Evolutionary conservation across 1,284 basidiomycete species (phyloP).

Genomic region (Trametes versicolor): DNA sequence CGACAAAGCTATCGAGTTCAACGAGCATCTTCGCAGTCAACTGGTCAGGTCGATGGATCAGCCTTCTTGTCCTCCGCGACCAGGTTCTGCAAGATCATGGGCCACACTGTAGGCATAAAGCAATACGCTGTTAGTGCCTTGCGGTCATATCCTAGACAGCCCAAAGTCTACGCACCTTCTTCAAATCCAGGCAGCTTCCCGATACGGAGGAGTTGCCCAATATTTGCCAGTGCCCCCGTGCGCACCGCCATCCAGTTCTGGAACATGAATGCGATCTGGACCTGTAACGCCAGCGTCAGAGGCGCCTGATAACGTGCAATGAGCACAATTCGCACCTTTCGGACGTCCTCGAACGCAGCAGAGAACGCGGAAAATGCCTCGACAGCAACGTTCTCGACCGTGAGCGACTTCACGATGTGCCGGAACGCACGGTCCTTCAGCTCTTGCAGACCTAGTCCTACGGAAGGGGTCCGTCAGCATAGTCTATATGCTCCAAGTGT

Average conservation of each 20-base stretch:
- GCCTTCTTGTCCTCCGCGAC: conserved; percentile 27
- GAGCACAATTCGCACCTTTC: conserved; percentile 60
- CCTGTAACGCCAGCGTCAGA: conserved; percentile 49
- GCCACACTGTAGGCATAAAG: conserved; percentile 62
- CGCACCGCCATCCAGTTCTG: conserved; percentile 87
- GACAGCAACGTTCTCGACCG: conserved; percentile 83
- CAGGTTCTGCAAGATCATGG: conserved; percentile 67
- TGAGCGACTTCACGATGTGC: conserved; percentile 81
- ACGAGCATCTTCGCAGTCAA: background rate
- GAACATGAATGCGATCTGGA: conserved; percentile 82
- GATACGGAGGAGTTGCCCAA: conserved; percentile 84
- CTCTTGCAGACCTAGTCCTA: conserved; percentile 75
- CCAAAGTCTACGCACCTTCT: conserved; percentile 60
- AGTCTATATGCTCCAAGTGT: background rate
- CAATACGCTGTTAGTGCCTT: background rate
- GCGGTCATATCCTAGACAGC: background rate
- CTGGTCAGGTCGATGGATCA: conserved; percentile 5
- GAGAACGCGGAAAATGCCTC: conserved; percentile 90
- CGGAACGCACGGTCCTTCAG: conserved; percentile 76
- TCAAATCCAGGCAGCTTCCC: conserved; percentile 87
- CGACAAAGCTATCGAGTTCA: background rate
- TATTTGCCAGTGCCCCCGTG: conserved; percentile 79
- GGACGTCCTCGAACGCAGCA: conserved; percentile 83
- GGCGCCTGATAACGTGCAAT: background rate
- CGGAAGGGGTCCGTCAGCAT: background rate